Conservation (phyloP, 177 flowering plant genomes). For the Tripterygium wilfordii region DNA sequence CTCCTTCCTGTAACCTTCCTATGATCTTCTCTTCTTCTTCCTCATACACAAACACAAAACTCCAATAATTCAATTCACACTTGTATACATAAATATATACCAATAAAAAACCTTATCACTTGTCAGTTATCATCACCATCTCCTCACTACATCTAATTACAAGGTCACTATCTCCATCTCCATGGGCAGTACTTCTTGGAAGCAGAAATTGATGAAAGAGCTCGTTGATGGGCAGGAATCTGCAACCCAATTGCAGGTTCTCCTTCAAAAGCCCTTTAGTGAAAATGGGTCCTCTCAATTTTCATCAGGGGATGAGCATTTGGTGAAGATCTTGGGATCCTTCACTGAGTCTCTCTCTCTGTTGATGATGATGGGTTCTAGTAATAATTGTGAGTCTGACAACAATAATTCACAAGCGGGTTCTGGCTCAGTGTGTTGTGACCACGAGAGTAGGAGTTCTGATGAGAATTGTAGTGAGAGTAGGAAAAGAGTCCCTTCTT, state of each 20-base stretch:
- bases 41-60: background rate
- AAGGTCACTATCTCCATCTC: background rate
- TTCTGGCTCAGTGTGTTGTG: conserved; percentile 3
- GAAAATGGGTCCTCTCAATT: background rate
- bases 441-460: too few species aligned
- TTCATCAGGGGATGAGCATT: conserved; percentile 14
- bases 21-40: conserved; percentile 4
- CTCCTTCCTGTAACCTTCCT: conserved; percentile 11
- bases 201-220: conserved; percentile 14
- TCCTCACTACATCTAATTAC: too few species aligned
- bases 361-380: too few species aligned
- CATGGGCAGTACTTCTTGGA: conserved; percentile 3
- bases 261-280: conserved; percentile 6
- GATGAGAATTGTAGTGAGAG: conserved; percentile 21
- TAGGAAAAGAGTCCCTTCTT: conserved; percentile 3
- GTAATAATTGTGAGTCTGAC: too few species aligned
- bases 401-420: too few species aligned
- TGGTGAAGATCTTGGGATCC: conserved; percentile 19
- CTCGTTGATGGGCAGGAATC: conserved; percentile 19
- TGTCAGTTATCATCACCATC: too few species aligned
- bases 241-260: conserved; percentile 17
- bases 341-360: conserved; percentile 19
- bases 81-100: too few species aligned
- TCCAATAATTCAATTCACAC: too few species aligned
- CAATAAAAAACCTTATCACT: too few species aligned